Base-by-base conservation (phyloP, 139 green algal genomes). In the Picochlorum sp. region DNA sequence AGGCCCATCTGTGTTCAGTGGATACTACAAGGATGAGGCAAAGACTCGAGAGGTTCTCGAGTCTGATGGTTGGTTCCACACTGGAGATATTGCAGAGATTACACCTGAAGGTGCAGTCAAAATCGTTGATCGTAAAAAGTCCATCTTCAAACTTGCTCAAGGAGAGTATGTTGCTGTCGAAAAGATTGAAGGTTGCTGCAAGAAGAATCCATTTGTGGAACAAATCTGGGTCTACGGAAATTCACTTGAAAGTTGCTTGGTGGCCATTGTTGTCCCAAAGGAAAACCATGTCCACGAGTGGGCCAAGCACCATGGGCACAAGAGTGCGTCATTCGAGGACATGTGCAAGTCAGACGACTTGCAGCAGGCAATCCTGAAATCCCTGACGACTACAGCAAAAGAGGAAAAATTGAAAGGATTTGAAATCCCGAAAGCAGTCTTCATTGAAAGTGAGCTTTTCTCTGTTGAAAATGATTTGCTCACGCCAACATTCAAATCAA, bases 71-170 rank as follows among this genome's bases (percentile, higher is more conserved):
- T 96, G 82, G 83, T 95, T 96, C 78, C 89, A 95, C 83, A 96
- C 88, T 16, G 92, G 92, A 47, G 92, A 98, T 76, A 87, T 98
- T 21, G 92, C 79, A 3, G 76, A 87, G 62, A 75, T 97, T 49
- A 83, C 75, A 11, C 62, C 76, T 3, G 49, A 74, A 5, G 90
- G 92, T 14, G 78, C 75, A 1, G 78, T 98, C 55, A 86, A 86
- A 65, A 95, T 98, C 66, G 83, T 97, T 34, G 92, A 98, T 78
- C 81, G 90, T 68, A 96, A 96, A 78, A 98, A 98, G 82, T 97
- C 98, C 86, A 98, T 98, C 79, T 98, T 98, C 87, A 98, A 98
- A 86, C 87, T 98, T 20, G 77, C 75, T 11, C 90, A 97, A 75
- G 86, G 81, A 76, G 92, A 98, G 83, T 98, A 98, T 67, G 79